Evolutionary conservation across 345 rosid species (phyloP).

Genomic region (Acer negundo): DNA sequence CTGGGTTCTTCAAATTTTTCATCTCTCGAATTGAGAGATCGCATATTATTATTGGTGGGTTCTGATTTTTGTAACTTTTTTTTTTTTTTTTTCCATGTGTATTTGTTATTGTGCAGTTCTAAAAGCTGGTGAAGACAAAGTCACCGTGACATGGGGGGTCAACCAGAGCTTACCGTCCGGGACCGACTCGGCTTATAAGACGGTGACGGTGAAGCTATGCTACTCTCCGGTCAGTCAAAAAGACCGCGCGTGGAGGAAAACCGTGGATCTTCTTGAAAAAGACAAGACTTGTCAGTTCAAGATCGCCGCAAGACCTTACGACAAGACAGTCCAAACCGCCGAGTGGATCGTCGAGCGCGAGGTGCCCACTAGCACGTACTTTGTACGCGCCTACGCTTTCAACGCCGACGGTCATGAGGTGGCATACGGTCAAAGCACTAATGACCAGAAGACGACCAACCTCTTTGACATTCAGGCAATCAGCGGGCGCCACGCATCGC

Average conservation of each 20-base stretch:
- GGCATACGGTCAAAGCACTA: slow-evolving; percentile 62
- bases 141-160: slow-evolving; percentile 56
- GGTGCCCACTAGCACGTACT: slow-evolving; percentile 65
- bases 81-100: background rate
- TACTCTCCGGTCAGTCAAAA: slow-evolving; percentile 73
- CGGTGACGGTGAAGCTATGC: slow-evolving; percentile 54
- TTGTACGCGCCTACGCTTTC: slow-evolving; percentile 65
- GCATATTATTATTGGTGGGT: no score
- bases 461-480: slow-evolving; percentile 47
- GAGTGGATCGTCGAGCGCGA: slow-evolving; percentile 53
- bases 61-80: background rate
- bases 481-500: slow-evolving; percentile 52
- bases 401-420: slow-evolving; percentile 33
- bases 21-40: no score
- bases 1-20: no score
- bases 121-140: slow-evolving; percentile 53
- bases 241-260: slow-evolving; percentile 80
- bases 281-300: slow-evolving; percentile 67
- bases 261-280: slow-evolving; percentile 45
- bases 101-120: slow-evolving; percentile 32
- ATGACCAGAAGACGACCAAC: slow-evolving; percentile 37
- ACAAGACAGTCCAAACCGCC: slow-evolving; percentile 29
- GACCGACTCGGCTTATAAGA: slow-evolving; percentile 48
- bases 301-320: slow-evolving; percentile 46
- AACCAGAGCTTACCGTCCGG: slow-evolving; percentile 43